These are phyloP conservation scores for Suillus clintonianus DNA, from an alignment of 768 basidiomycete species.

Conservation along the genomic window DNA sequence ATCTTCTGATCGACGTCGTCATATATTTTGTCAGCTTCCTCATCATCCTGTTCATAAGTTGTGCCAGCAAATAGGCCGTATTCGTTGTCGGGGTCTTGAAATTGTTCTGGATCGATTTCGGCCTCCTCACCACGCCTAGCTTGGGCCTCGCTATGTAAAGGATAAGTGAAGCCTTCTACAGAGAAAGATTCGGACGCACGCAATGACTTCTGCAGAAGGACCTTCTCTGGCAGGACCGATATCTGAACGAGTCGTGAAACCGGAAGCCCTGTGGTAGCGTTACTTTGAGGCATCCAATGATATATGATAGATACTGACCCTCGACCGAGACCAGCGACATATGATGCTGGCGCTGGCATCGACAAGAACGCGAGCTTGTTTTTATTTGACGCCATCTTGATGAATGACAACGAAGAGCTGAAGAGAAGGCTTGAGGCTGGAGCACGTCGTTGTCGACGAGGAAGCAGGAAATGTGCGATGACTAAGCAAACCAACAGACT, in stretches of 20 bases:
- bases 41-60: slow-evolving; percentile 95
- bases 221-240: slow-evolving; percentile 98
- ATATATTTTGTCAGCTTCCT: slow-evolving; percentile 95
- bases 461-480: not conserved
- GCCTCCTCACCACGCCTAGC: slow-evolving; percentile 84
- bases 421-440: not conserved
- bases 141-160: slow-evolving; percentile 75
- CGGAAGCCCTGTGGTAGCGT: slow-evolving; percentile 69
- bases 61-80: slow-evolving; percentile 94
- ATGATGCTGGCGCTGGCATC: slow-evolving; percentile 94
- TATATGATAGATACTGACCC: slow-evolving; percentile 55
- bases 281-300: slow-evolving; percentile 2
- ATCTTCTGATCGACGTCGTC: slow-evolving; percentile 89
- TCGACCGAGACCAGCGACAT: slow-evolving; percentile 97
- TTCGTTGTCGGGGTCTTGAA: slow-evolving; percentile 97
- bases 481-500: not conserved
- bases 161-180: not conserved
- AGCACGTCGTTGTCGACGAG: not conserved
- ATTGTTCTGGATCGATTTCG: slow-evolving; percentile 87
- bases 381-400: slow-evolving; percentile 50
- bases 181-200: slow-evolving; percentile 49
- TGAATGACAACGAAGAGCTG: not conserved
- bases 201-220: slow-evolving; percentile 87
- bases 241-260: slow-evolving; percentile 97
- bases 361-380: slow-evolving; percentile 88